Base-by-base conservation (phyloP, 352 stramenopile genomes). In the Phytopythium mirpurense region DNA sequence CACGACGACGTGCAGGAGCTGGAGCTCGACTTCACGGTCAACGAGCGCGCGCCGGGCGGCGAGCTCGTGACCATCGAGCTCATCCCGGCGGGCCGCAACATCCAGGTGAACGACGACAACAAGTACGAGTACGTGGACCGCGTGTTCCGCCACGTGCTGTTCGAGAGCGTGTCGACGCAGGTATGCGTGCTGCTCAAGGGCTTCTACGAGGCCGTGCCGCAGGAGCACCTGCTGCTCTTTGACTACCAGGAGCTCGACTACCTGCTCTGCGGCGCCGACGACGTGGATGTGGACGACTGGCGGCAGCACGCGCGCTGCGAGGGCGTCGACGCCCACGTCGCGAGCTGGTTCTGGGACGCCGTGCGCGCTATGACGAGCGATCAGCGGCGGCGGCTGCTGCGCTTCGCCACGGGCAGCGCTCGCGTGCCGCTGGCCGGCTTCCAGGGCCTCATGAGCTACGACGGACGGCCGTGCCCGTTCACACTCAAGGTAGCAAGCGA, bases 241-340 rank as follows among this genome's bases (percentile, higher is more conserved):
- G 93, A 99, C 66, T 96, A 95, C 55, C 88, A 98, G 63, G 95
- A 99, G 68, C 66, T 99, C 6, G 95, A 98, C 60, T 80, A 98
- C 27, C 62, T 99, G 23, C 84, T 99, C 55, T 98, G 94, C 59
- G 93, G 94, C 14, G 72, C 97, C 21, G 90, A 96, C 7, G 71
- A 85, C 60, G 96, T 98, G 52, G 83, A 98, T 50, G 92, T 98
- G 38, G 70, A 92, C 12, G 93, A 99, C 63, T 98, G 96, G 96
- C 80, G 87, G 62, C 67, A 70, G 34, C 67, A 98, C 61, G 95
- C 93, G 78, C 26, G 3, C 5, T 37, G 31, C 29, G 46, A 52
- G 11, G 26, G 56, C 56, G 29, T 61, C 73, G n/a, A 56, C 65
- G 7, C 40, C 56, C 36, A 70, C 56, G 60, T 72, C 19, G 40